These are phyloP conservation scores for Chrysosporium keratinophilum DNA, from an alignment of 2,329 filamentous ascomycete species.

Conservation along the genomic window DNA sequence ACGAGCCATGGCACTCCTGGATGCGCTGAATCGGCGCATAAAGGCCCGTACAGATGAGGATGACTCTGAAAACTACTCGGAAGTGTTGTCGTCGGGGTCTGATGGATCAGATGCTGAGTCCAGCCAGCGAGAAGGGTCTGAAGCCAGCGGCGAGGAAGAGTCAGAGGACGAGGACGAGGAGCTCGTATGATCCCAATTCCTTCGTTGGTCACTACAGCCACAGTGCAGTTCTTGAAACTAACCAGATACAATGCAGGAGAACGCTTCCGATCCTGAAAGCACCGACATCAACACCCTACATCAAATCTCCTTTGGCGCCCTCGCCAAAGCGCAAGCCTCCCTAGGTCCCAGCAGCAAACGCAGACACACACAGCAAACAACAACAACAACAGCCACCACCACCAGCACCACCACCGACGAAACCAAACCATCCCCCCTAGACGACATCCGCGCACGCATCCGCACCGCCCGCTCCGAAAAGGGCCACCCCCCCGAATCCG, in stretches of 20 bases:
- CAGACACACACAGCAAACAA: too few relatives aligned
- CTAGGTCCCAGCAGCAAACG: slow-evolving; percentile 37
- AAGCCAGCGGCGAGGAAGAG: slow-evolving; percentile 35
- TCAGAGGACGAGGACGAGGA: slow-evolving; percentile 26
- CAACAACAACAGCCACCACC: too few relatives aligned
- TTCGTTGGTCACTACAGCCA: background rate
- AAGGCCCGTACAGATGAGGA: slow-evolving; percentile 36
- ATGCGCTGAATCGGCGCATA: slow-evolving; percentile 35
- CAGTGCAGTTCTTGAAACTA: background rate
- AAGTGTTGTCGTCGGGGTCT: slow-evolving; percentile 19
- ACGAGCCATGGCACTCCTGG: slow-evolving; percentile 29
- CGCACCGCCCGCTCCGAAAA: slow-evolving; percentile 37
- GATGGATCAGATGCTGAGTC: slow-evolving; percentile 14
- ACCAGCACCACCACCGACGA: background rate
- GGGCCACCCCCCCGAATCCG: slow-evolving; percentile 11
- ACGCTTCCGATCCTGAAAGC: slow-evolving; percentile 18
- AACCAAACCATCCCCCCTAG: slow-evolving; percentile 19
- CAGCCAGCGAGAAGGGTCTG: slow-evolving; percentile 17
- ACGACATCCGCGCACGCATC: slow-evolving; percentile 32
- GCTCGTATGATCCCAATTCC: slow-evolving; percentile 13
- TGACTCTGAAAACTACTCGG: slow-evolving; percentile 23
- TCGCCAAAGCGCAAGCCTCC: slow-evolving; percentile 72
- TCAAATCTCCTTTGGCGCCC: slow-evolving; percentile 74
- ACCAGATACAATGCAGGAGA: background rate
- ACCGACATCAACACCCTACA: slow-evolving; percentile 37